Evolutionary conservation across 192 early-diverging fungal genomes (phyloP), one percentile per base, ranked within the genome.

Genomic region (Entophlyctis luteolus): DNA sequence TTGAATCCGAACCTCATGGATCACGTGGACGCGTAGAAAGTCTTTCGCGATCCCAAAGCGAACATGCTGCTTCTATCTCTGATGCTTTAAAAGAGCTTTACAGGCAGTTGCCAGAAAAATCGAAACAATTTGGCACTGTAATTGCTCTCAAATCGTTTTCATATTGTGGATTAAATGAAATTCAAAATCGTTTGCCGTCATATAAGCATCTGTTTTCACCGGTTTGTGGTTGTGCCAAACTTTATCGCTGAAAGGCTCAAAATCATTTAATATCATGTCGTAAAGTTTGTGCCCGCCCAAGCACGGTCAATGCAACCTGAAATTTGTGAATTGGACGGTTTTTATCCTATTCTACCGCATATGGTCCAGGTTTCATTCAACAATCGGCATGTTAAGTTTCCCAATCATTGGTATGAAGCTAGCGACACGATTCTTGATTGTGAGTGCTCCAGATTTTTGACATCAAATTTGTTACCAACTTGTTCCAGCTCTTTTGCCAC

Each of bases 161-260:
- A 16, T 72, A 57, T 39, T 79, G 71, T 49, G 84, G 81, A 20
- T 73, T 85, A 50, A 23, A 66, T 2, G 75, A 72, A 0, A 62
- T 89, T 33, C 78, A 81, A 47, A 72, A 75, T 3, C 49, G 72
- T 18, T 42, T 81, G 4, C 73, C 83, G 10, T 28, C 71, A 0
- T 84, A 76, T 55, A 86, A 77, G 62, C 70, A 75, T 29, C 62
- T 88, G 1, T 79, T 89, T 37, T 55, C 68, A 1, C n/a, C 50
- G 16, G 74, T 81, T 18, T 42, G n/a, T n/a, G n/a, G n/a, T n/a
- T n/a, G 39, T 42, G 39, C n/a, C 39, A 42, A 42, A 42, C n/a
- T 42, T 42, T 42, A 55, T 59, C 2, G 53, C 31, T 1, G 54
- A 62, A 8, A 14, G 55, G 16, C 10, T 47, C 42, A 35, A 48